phyloP scores from a whole-genome alignment of 257 asterid species.

The Osmanthus fragrans region DNA sequence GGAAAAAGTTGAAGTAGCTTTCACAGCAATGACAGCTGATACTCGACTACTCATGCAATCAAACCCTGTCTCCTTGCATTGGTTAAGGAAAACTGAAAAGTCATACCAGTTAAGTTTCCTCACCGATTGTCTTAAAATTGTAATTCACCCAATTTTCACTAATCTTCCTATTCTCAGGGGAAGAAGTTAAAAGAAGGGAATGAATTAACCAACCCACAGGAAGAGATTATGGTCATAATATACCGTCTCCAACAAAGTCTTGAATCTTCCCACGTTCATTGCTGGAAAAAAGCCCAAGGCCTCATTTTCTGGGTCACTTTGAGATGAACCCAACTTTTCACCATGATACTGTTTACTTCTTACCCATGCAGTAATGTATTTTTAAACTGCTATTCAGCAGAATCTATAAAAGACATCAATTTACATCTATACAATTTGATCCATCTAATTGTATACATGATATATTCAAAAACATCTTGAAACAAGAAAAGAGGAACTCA shows the following conservation, averaged over 20 bases:
- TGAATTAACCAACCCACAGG: background rate
- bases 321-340: background rate
- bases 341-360: conserved; percentile 2
- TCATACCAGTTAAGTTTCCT: conserved; percentile 1
- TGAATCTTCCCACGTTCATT: conserved; percentile 2
- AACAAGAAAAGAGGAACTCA: conserved; percentile 1
- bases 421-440: background rate
- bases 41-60: background rate
- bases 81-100: background rate
- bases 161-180: background rate
- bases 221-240: conserved; percentile 4
- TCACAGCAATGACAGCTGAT: background rate
- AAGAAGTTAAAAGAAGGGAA: background rate
- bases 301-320: background rate
- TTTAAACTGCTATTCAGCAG: background rate
- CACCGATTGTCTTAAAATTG: background rate
- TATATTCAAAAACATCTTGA: background rate
- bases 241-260: conserved; percentile 5
- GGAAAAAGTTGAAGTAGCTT: background rate
- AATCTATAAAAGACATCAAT: conserved; percentile 15
- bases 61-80: background rate
- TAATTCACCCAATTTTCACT: background rate
- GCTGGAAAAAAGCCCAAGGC: background rate
- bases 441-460: conserved; percentile 4
- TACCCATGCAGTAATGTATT: background rate